Evolutionary conservation across 768 basidiomycete species (phyloP), one percentile per base, ranked within the genome.

Genomic region (Russula compacta): DNA sequence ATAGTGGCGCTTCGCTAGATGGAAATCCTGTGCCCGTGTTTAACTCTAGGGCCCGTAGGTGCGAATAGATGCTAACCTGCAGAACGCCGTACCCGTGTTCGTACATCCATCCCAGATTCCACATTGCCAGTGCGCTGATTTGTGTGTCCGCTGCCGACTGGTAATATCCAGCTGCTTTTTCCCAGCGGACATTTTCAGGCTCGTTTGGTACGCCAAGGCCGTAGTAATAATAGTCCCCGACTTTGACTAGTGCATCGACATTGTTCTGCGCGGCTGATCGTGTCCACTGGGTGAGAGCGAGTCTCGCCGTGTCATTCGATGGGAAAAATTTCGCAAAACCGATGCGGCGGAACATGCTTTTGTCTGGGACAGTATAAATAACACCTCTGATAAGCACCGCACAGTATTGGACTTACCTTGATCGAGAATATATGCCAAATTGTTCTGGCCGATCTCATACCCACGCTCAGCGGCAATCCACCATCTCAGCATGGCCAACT

Each of bases 21-120:
- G 89, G 77, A 92, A 98, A 72, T 99, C 97, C 86, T 94, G 66
- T 14, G 9, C 19, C 3, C 54, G 33, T 56, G 10, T 39, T 39
- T 21, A 50, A 53, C 14, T 15, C 39, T 29, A 61, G 49, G 39
- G 2, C 38, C 19, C 9, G 19, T 3, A 46, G 24, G 47, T 29
- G n/a, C 17, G 17, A 10, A 32, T 19, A 33, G 35, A 11, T 35
- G 48, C 76, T 64, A 63, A 90, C 92, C 79, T 89, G 87, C 29
- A 89, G 84, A 0, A 98, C 91, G 2, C 97, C 97, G 21, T 90
- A 72, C 0, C 97, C 97, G 67, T 93, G 92, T 75, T 98, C 95
- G 71, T 98, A 98, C 97, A 98, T 98, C 91, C 92, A 98, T 1
- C 95, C 97, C 11, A 98, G 75, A 69, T 98, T 97, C 93, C 93